These are phyloP conservation scores for Avena eriantha DNA, from an alignment of 176 grass and related monocot species.

Conservation along the genomic window DNA sequence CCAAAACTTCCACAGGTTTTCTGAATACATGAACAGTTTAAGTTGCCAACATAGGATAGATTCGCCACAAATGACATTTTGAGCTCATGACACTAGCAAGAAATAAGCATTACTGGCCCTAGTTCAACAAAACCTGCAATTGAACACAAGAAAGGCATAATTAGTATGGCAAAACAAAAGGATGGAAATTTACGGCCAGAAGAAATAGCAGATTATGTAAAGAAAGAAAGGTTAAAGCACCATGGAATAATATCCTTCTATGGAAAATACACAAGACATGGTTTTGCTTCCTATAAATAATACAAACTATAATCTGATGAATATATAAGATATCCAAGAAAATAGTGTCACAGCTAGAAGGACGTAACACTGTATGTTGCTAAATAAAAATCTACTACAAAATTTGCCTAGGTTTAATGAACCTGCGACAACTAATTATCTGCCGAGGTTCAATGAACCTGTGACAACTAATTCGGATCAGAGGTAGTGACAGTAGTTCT, in stretches of 20 bases:
- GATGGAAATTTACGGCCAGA: background rate
- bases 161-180: background rate
- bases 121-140: constrained; percentile 43
- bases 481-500: background rate
- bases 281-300: background rate
- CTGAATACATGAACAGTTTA: constrained; percentile 41
- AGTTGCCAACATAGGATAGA: constrained; percentile 29
- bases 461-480: too few species aligned
- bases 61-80: constrained; percentile 25
- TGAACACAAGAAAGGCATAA: background rate
- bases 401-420: too few species aligned
- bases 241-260: too few species aligned
- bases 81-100: constrained; percentile 18
- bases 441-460: too few species aligned
- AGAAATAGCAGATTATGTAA: background rate
- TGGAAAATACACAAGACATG: background rate
- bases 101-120: constrained; percentile 32
- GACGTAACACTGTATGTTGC: background rate
- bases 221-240: background rate
- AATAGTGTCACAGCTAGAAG: background rate
- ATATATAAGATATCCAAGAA: background rate
- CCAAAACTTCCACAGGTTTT: constrained; percentile 49
- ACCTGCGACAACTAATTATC: too few species aligned
- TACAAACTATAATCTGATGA: background rate
- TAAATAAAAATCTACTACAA: too few species aligned